Evolutionary conservation across 2,329 filamentous ascomycete genomes (phyloP).

Genomic region (Ophiocordyceps unilateralis): DNA sequence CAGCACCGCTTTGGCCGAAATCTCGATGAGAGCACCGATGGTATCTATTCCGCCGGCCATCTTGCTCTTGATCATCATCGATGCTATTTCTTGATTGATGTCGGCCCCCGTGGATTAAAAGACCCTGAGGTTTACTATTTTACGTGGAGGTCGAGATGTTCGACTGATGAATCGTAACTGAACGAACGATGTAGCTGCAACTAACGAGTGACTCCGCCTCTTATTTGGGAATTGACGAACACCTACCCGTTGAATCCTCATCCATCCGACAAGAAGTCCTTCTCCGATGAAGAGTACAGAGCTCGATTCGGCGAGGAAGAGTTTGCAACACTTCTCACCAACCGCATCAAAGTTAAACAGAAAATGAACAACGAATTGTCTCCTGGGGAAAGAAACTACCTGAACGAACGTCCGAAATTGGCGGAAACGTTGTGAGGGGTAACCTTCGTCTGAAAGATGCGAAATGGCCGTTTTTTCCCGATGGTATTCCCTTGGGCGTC

Average conservation of each 20-base stretch:
- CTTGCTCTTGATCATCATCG: neutral
- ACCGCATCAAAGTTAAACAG: neutral
- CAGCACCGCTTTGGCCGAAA: neutral
- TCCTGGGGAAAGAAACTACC: neutral
- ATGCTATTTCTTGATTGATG: conserved; percentile 1
- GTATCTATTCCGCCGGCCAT: neutral
- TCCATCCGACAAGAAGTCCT: neutral
- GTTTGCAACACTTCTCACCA: neutral
- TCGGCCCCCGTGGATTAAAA: neutral
- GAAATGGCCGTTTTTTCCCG: no score
- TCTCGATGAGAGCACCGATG: neutral
- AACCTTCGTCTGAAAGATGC: no score
- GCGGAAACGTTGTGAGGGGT: no score
- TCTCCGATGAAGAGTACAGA: conserved; percentile 1
- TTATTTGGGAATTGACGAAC: neutral
- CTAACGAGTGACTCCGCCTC: neutral
- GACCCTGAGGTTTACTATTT: neutral
- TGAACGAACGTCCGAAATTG: neutral
- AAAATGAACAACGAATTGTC: neutral
- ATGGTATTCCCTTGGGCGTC: no score
- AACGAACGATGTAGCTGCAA: neutral
- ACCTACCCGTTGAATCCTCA: neutral
- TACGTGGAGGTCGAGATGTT: neutral
- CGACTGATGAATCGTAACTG: neutral
- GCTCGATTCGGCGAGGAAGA: neutral